Evolutionary conservation across 805 yeast species (phyloP).

Genomic region (Wickerhamiella siamensis): DNA sequence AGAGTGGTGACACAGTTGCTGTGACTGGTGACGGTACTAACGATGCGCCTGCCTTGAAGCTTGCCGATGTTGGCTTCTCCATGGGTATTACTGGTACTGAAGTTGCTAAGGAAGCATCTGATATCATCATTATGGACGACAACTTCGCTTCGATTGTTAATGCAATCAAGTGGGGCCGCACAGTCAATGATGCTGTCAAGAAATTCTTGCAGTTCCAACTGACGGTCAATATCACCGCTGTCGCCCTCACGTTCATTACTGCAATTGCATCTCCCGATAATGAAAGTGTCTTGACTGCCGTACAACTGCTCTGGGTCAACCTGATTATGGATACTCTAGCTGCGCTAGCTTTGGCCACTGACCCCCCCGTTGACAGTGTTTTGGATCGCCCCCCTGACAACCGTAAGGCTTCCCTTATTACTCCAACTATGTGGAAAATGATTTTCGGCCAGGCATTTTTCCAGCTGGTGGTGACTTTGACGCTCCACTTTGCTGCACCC

Average conservation of each 20-base stretch:
- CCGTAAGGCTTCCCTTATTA: slow-evolving; percentile 60
- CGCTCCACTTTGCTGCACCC: slow-evolving; percentile 66
- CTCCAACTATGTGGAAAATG: slow-evolving; percentile 97
- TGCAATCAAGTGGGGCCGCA: slow-evolving; percentile 98
- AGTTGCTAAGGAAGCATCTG: slow-evolving; percentile 96
- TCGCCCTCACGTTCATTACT: slow-evolving; percentile 78
- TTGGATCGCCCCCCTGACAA: slow-evolving; percentile 76
- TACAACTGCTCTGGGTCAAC: slow-evolving; percentile 93
- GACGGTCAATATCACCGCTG: slow-evolving; percentile 96
- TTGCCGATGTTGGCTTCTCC: slow-evolving; percentile 96
- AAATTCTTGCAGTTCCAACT: slow-evolving; percentile 93
- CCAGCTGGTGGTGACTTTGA: slow-evolving; percentile 70
- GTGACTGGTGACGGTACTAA: slow-evolving; percentile 99
- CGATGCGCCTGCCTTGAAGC: slow-evolving; percentile 93
- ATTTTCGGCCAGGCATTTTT: slow-evolving; percentile 71
- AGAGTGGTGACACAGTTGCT: slow-evolving; percentile 86
- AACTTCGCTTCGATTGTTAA: slow-evolving; percentile 89
- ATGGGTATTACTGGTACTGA: slow-evolving; percentile 99
- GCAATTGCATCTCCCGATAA: slow-evolving; percentile 76
- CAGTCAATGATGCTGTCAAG: slow-evolving; percentile 86
- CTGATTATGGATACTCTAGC: slow-evolving; percentile 97
- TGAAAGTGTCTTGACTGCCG: slow-evolving; percentile 85
- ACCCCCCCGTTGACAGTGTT: slow-evolving; percentile 77
- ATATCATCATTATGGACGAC: slow-evolving; percentile 83
- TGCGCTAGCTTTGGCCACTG: slow-evolving; percentile 94